Conservation (phyloP, 108 stramenopile genomes). For the Conticribra guillardii region DNA sequence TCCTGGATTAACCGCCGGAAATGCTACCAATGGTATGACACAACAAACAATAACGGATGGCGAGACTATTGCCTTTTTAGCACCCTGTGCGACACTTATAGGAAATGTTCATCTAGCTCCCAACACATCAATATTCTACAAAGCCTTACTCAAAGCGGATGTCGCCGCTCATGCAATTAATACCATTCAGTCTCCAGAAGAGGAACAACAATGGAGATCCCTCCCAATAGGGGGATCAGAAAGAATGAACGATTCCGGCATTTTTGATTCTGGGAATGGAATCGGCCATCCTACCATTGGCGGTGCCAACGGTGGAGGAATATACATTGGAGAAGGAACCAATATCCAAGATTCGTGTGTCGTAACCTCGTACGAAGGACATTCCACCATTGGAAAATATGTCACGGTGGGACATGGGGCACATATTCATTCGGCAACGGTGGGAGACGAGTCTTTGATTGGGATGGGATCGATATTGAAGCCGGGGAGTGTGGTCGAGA, state of each 20-base stretch:
- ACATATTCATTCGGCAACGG: conserved; percentile 79
- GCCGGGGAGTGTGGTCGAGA: conserved; percentile 63
- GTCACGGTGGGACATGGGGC: conserved; percentile 89
- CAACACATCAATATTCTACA: conserved; percentile 83
- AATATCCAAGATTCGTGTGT: conserved; percentile 90
- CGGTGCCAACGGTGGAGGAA: conserved; percentile 70
- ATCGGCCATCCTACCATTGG: conserved; percentile 48
- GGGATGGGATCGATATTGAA: conserved; percentile 84
- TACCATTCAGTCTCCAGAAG: conserved; percentile 27
- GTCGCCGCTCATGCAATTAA: conserved; percentile 63
- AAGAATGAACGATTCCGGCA: conserved; percentile 35
- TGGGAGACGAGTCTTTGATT: conserved; percentile 83
- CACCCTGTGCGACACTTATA: conserved; percentile 87
- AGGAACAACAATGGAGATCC: conserved; percentile 37
- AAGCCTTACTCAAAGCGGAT: conserved; percentile 80
- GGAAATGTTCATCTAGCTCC: conserved; percentile 75
- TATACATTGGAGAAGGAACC: conserved; percentile 79
- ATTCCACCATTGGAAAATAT: conserved; percentile 77
- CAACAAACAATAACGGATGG: conserved; percentile 7
- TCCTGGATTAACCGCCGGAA: conserved; percentile 43
- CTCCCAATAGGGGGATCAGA: conserved; percentile 32
- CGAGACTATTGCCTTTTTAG: conserved; percentile 72
- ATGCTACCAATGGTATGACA: background rate
- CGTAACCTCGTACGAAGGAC: conserved; percentile 65
- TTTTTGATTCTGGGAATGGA: conserved; percentile 36